These are phyloP conservation scores for Claviceps citrina DNA, from an alignment of 2,329 filamentous ascomycete species.

Conservation along the genomic window DNA sequence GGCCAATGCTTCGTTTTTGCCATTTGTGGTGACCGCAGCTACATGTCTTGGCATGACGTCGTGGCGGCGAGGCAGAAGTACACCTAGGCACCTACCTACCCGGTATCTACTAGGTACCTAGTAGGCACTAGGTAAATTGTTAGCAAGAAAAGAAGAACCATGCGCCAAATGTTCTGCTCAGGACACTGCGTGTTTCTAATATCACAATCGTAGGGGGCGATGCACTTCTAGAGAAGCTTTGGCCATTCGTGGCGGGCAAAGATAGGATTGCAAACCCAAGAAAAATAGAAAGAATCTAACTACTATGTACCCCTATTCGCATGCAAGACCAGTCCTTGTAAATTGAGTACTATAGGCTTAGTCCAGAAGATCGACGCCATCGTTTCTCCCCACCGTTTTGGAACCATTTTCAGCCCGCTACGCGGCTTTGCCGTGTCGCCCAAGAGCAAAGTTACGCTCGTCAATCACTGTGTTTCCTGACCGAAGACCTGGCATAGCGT, in stretches of 20 bases:
- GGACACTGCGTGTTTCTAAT: too few species aligned
- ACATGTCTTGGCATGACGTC: too few species aligned
- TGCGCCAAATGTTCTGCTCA: too few species aligned
- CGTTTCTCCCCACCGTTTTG: neutral
- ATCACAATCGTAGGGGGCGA: too few species aligned
- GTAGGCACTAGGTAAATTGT: too few species aligned
- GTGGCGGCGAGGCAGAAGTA: too few species aligned
- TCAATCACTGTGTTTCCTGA: conserved; percentile 26
- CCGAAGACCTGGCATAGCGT: conserved; percentile 17
- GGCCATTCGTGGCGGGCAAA: neutral
- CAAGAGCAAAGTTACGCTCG: conserved; percentile 20
- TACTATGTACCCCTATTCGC: conserved; percentile 3
- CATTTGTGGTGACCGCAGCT: too few species aligned
- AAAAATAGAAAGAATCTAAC: conserved; percentile 2
- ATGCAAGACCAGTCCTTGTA: conserved; percentile 3
- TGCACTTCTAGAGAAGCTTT: neutral
- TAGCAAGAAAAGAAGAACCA: too few species aligned
- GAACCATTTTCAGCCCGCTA: neutral
- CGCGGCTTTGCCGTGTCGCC: neutral
- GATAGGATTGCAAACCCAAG: conserved; percentile 3
- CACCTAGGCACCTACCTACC: too few species aligned
- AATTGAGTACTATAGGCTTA: conserved; percentile 3
- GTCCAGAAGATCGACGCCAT: conserved; percentile 3
- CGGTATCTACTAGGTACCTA: too few species aligned
- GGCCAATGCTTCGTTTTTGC: too few species aligned